These are phyloP conservation scores for Backusella luteola DNA, from an alignment of 192 early-diverging fungal genomes.

Conservation along the genomic window DNA sequence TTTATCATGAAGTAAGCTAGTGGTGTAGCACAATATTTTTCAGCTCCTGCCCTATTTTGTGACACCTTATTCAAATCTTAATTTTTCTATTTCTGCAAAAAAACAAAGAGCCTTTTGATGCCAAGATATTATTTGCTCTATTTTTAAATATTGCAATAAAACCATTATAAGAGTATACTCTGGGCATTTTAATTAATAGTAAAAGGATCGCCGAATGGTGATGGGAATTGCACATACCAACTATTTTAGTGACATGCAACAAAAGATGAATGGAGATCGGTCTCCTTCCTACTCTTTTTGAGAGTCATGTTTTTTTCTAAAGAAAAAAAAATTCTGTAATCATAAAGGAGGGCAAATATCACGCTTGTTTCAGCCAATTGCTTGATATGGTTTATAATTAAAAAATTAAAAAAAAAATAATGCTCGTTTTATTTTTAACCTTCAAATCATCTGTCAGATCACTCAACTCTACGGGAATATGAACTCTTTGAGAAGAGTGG, in stretches of 20 bases:
- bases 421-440: neutral
- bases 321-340: neutral
- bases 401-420: neutral
- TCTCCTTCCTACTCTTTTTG: neutral
- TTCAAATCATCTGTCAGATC: slow-evolving; percentile 1
- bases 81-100: slow-evolving; percentile 4
- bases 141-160: neutral
- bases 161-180: neutral
- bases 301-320: neutral
- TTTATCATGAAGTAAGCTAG: neutral
- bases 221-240: neutral
- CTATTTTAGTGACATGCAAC: neutral
- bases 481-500: too few relatives aligned
- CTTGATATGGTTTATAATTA: neutral
- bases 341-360: neutral
- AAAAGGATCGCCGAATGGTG: neutral
- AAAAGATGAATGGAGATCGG: neutral
- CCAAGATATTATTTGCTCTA: neutral
- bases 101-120: neutral
- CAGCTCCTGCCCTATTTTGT: neutral
- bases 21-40: neutral
- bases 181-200: neutral
- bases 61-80: neutral
- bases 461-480: neutral
- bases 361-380: neutral